A percentile compares a stretch with the other conserved stretches of the same genome.
These are phyloP conservation scores for Fraxinus latifolia DNA, from an alignment of 305 asterid species.

Conservation along the genomic window DNA sequence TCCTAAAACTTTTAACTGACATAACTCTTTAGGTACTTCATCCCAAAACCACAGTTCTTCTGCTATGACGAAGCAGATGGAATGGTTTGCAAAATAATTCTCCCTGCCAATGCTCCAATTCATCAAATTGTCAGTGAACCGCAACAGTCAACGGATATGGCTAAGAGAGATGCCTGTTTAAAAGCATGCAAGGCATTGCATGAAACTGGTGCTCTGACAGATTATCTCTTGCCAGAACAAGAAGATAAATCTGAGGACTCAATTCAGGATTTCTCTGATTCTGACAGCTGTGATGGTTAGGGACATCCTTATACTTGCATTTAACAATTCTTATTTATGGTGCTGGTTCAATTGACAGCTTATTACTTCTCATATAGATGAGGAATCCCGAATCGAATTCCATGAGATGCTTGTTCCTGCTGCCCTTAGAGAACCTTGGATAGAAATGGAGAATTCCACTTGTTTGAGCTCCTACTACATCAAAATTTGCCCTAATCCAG, in stretches of 20 bases:
- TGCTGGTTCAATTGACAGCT: conserved; percentile 19
- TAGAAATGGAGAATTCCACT: conserved; percentile 42
- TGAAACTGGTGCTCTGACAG: conserved; percentile 83
- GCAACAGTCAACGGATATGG: conserved; percentile 60
- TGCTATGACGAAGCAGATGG: conserved; percentile 69
- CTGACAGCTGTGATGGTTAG: conserved; percentile 64
- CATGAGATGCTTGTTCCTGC: conserved; percentile 93
- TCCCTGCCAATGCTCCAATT: conserved; percentile 90
- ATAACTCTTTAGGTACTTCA: conserved; percentile 59
- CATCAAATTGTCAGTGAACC: conserved; percentile 64
- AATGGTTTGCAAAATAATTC: conserved; percentile 60
- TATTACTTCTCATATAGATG: conserved; percentile 47
- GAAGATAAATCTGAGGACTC: conserved; percentile 48
- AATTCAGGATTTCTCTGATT: conserved; percentile 46
- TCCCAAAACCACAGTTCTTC: conserved; percentile 73
- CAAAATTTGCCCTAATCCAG: conserved; percentile 66
- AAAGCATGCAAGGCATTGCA: conserved; percentile 86
- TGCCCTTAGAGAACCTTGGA: conserved; percentile 69
- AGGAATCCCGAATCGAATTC: conserved; percentile 69
- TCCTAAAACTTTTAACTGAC: not conserved
- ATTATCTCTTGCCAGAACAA: conserved; percentile 88
- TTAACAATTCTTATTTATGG: conserved; percentile 25
- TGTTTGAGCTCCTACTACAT: conserved; percentile 55
- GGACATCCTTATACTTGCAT: conserved; percentile 18
- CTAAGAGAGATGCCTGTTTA: conserved; percentile 89